Base-by-base conservation (phyloP, 1,284 basidiomycete genomes). In the Rhodotorula sp. region DNA sequence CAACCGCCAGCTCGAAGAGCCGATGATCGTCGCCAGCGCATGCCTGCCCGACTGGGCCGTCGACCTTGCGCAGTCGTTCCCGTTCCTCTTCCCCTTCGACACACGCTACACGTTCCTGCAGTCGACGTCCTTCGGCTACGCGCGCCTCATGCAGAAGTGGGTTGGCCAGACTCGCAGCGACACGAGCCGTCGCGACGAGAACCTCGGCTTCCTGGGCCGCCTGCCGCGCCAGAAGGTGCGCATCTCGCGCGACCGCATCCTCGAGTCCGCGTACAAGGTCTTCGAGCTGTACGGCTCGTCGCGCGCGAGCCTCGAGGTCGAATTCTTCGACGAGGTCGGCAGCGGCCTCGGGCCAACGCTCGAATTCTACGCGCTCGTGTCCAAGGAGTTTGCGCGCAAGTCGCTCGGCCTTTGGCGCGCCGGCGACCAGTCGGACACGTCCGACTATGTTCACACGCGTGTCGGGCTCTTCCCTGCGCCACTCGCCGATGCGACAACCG, bases 301-400 rank as follows among this genome's bases (percentile, higher is more conserved):
- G 17, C 91, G 91, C 10, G 93, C 93, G 1, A 89, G 64, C 25
- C 73, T 75, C 56, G 81, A 82, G 81, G 93, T 99, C 64, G 95
- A 99, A 82, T 99, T 98, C 84, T 98, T 98, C 80, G 94, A 97
- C 80, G 97, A 99, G 84, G 96, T 97, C 62, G 97, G 97, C 34
- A 99, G 97, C 4, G 97, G 97, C 45, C 84, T 99, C 17, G 97
- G 97, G 5, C 97, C 95, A 10, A 99, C 97, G n/a, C 86, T 99
- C 49, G 97, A 98, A 83, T 98, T 99, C 83, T 98, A 97, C 82
- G 90, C 93, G 52, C 84, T 98, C 63, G 93, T 93, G 21, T 95
- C 92, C 61, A 90, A 89, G 79, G 94, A 96, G 82, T 97, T 97
- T 81, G 93, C 93, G 0, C 86, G 92, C 69, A 88, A 89, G 77